phyloP scores from a whole-genome alignment of 225 moss, liverwort and hornwort species.

The Sphagnum tenellum region DNA sequence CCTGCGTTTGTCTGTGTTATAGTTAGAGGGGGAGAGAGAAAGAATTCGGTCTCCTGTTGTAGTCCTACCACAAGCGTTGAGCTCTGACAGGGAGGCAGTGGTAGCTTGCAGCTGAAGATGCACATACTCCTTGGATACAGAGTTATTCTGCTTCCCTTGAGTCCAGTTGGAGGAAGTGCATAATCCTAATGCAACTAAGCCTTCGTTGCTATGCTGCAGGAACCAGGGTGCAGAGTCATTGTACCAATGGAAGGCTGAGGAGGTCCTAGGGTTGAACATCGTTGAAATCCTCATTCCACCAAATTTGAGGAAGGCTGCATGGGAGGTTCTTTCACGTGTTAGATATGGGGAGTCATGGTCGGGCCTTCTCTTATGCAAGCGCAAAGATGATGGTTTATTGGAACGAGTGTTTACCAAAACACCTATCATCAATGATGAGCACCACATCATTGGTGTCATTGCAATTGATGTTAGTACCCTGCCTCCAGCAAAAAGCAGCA shows the following conservation, averaged over 20 bases:
- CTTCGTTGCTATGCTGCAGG: constrained; percentile 21
- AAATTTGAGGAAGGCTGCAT: constrained; percentile 23
- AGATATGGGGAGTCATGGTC: constrained; percentile 69
- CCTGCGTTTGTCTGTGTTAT: too few species aligned
- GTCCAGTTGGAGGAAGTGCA: too few species aligned
- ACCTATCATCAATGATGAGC: constrained; percentile 47
- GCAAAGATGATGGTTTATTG: constrained; percentile 59
- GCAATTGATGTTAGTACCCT: constrained; percentile 25
- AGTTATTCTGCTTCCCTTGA: too few species aligned
- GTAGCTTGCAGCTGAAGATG: too few species aligned
- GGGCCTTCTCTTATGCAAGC: constrained; percentile 46
- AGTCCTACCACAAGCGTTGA: too few species aligned
- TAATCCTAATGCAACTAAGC: too few species aligned
- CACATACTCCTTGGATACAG: too few species aligned
- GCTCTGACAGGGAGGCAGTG: too few species aligned
- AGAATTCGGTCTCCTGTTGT: too few species aligned
- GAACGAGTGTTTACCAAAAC: constrained; percentile 50
- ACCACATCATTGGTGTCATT: constrained; percentile 44
- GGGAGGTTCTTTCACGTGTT: constrained; percentile 39
- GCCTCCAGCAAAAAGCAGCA: too few species aligned
- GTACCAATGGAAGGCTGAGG: constrained; percentile 61
- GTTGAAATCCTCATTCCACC: constrained; percentile 40
- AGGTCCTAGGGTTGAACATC: constrained; percentile 48
- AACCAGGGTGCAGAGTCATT: constrained; percentile 61
- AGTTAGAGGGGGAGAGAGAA: too few species aligned